Evolutionary conservation across 2,329 filamentous ascomycete species (phyloP), one percentile per base, ranked within the genome.

Genomic region (Cladophialophora chaetospira): DNA sequence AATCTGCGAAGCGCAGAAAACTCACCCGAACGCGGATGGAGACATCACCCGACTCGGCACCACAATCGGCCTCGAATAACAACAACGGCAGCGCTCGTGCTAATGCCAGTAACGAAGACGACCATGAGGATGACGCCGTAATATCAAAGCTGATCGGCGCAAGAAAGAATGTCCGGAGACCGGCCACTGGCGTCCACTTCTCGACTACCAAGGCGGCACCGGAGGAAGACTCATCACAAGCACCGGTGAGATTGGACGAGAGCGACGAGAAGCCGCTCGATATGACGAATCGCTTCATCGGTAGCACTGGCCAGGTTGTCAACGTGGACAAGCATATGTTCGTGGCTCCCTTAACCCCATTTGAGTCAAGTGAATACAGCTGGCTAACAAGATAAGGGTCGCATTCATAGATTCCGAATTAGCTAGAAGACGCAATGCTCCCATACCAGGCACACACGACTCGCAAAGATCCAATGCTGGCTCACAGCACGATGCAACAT

Each of bases 371-470:
- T 28, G 42, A 25, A 64, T 66, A 65, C 69, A 66, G 65, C 63
- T 60, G 67, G 74, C 82, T 87, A 81, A 87, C 81, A 73, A 73
- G 75, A 76, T 79, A 80, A 87, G 84, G 83, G 81, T 82, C 76
- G 79, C 79, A 65, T 87, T 82, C 75, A 80, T 87, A 87, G 84
- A 86, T 70, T 79, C 82, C 60, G 82, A 85, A 70, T 73, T 86
- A 75, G 82, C 83, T 78, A 83, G 82, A 72, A 73, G 76, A 67
- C 70, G 71, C 28, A 45, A 17, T 13, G n/a, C 35, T 6, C 46
- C 38, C 21, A 21, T 40, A 11, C 13, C 23, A 5, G 15, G 23
- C n/a, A 8, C 15, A 9, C 42, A 25, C 42, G 10, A 28, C 42
- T 15, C 15, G 17, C 19, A 44, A 51, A n/a, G n/a, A n/a, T n/a